These are phyloP conservation scores for Russula compacta DNA, from an alignment of 768 basidiomycete species.

Conservation along the genomic window DNA sequence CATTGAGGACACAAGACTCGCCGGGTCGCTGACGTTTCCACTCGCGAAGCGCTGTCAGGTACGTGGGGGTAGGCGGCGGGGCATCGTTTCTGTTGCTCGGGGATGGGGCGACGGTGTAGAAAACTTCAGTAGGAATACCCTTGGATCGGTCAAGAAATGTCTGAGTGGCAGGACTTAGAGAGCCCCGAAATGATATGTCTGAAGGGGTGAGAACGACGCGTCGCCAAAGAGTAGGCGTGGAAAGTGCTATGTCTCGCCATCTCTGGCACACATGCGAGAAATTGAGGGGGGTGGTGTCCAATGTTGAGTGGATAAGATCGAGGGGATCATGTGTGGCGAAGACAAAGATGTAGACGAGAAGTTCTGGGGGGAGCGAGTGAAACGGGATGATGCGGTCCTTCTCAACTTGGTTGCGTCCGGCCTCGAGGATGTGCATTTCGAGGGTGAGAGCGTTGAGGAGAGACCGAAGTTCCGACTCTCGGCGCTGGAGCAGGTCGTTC, in stretches of 20 bases:
- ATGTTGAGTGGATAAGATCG: background rate
- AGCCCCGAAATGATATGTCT: background rate
- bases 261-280: slow-evolving; percentile 17
- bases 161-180: background rate
- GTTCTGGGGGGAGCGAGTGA: slow-evolving; percentile 16
- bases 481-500: slow-evolving; percentile 2
- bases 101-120: background rate
- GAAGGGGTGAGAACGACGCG: slow-evolving; percentile 7
- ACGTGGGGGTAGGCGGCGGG: background rate
- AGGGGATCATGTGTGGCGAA: background rate
- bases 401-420: slow-evolving; percentile 2
- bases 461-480: slow-evolving; percentile 6
- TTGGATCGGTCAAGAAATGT: slow-evolving; percentile 2
- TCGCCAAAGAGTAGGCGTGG: slow-evolving; percentile 13
- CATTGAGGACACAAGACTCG: background rate
- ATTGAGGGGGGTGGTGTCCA: slow-evolving; percentile 8
- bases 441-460: slow-evolving; percentile 9
- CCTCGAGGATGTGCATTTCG: background rate
- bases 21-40: background rate
- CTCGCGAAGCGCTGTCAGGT: background rate
- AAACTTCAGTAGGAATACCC: slow-evolving; percentile 1
- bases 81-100: background rate
- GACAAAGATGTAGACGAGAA: slow-evolving; percentile 16
- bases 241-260: slow-evolving; percentile 14
- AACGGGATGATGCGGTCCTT: slow-evolving; percentile 2